phyloP scores from a whole-genome alignment of 345 rosid species.

The Hypericum perforatum region DNA sequence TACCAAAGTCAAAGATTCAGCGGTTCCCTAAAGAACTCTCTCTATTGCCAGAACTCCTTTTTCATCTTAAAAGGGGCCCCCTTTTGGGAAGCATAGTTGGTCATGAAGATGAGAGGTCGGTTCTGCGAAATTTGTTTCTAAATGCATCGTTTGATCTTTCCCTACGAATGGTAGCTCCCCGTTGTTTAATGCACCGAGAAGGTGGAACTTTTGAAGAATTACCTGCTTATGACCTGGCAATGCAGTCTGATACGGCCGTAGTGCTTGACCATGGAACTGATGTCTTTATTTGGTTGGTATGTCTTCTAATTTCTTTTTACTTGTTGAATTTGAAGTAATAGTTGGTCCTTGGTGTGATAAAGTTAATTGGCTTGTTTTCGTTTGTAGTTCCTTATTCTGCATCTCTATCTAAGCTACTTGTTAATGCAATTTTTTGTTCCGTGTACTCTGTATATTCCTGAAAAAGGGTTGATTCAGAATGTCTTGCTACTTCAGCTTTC shows the following conservation, averaged over 20 bases:
- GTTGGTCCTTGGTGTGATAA: no score
- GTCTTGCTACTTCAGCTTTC: no score
- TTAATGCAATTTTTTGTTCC: no score
- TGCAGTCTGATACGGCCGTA: conserved; percentile 97
- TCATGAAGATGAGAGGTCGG: conserved; percentile 95
- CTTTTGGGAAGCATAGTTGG: conserved; percentile 92
- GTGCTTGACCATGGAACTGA: conserved; percentile 97
- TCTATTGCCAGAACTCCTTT: conserved; percentile 66
- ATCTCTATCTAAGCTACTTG: no score
- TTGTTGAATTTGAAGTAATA: background rate
- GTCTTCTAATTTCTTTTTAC: conserved; percentile 16
- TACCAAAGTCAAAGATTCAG: conserved; percentile 69
- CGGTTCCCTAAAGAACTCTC: conserved; percentile 83
- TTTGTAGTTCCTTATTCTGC: no score
- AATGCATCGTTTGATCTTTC: conserved; percentile 91
- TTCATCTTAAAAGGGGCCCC: conserved; percentile 91
- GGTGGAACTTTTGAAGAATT: conserved; percentile 96
- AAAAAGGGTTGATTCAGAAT: no score
- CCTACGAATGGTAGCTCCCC: conserved; percentile 89
- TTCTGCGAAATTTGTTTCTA: conserved; percentile 71
- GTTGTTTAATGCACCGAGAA: conserved; percentile 89
- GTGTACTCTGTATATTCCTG: no score
- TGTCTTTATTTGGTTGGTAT: conserved; percentile 95
- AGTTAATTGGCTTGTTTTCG: no score
- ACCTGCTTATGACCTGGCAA: conserved; percentile 81